Evolutionary conservation across 106 monocot species (phyloP).

Genomic region (Alisma plantagoaquatica): DNA sequence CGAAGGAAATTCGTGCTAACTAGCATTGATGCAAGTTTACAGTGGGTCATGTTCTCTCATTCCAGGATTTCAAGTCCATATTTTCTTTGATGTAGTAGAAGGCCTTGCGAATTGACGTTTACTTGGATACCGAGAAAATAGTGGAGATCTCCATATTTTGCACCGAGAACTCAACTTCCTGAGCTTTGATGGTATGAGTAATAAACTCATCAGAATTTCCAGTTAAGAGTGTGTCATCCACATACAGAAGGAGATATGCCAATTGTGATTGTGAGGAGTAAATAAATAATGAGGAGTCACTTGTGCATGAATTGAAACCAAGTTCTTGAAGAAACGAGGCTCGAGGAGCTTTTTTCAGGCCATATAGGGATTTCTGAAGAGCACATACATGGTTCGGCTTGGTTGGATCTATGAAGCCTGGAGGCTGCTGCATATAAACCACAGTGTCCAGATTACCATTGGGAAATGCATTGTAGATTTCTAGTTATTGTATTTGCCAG

Average conservation of each 20-base stretch:
- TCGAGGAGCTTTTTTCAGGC: neutral
- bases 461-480: conserved; percentile 1
- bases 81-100: neutral
- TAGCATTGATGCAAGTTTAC: neutral
- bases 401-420: neutral
- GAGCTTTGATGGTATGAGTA: neutral
- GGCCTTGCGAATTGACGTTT: neutral
- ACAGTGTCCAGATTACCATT: conserved; percentile 1
- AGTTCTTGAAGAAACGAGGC: neutral
- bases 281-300: conserved; percentile 2
- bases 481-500: neutral
- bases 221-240: neutral
- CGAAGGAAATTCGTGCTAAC: neutral
- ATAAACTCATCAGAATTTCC: neutral
- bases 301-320: neutral
- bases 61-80: conserved; percentile 3
- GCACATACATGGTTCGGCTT: neutral
- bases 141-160: conserved; percentile 1
- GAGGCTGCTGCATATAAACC: neutral
- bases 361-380: neutral
- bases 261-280: neutral
- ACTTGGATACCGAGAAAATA: conserved; percentile 3
- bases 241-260: neutral
- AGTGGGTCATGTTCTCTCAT: no score
- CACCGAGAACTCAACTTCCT: neutral